phyloP scores from a whole-genome alignment of 352 stramenopile genomes.

The Phytophthora multivora region DNA sequence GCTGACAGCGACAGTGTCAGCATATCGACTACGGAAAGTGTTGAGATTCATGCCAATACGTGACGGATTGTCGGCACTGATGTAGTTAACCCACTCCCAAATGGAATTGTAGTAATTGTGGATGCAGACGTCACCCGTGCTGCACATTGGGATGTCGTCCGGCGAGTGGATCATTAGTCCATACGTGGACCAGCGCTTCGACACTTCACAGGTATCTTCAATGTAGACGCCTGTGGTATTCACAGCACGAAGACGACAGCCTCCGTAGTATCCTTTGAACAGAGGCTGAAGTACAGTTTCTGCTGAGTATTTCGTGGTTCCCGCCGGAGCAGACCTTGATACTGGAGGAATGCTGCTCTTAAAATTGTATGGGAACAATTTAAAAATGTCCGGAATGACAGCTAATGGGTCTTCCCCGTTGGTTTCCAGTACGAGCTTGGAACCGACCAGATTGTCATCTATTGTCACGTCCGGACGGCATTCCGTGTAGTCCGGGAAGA shows the following conservation, averaged over 20 bases:
- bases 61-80: conserved; percentile 3
- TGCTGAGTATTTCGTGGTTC: conserved; percentile 5
- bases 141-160: conserved; percentile 34
- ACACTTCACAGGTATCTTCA: conserved; percentile 21
- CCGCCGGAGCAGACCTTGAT: neutral
- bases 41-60: conserved; percentile 28
- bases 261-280: conserved; percentile 33
- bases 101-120: conserved; percentile 39
- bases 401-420: conserved; percentile 21
- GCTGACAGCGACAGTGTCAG: conserved; percentile 19
- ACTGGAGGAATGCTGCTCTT: conserved; percentile 19
- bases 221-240: conserved; percentile 26
- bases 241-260: conserved; percentile 27
- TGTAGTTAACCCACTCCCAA: conserved; percentile 30
- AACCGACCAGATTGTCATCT: conserved; percentile 15
- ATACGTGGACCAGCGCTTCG: conserved; percentile 24
- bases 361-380: conserved; percentile 39
- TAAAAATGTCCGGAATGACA: conserved; percentile 22
- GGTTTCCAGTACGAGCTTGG: conserved; percentile 24
- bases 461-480: conserved; percentile 25
- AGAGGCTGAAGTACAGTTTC: conserved; percentile 23
- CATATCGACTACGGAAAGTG: conserved; percentile 24
- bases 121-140: conserved; percentile 25
- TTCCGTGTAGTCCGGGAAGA: conserved; percentile 39
- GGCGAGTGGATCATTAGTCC: conserved; percentile 33